Conservation (phyloP, 768 basidiomycete species). For the Cytidiella melzeri region DNA sequence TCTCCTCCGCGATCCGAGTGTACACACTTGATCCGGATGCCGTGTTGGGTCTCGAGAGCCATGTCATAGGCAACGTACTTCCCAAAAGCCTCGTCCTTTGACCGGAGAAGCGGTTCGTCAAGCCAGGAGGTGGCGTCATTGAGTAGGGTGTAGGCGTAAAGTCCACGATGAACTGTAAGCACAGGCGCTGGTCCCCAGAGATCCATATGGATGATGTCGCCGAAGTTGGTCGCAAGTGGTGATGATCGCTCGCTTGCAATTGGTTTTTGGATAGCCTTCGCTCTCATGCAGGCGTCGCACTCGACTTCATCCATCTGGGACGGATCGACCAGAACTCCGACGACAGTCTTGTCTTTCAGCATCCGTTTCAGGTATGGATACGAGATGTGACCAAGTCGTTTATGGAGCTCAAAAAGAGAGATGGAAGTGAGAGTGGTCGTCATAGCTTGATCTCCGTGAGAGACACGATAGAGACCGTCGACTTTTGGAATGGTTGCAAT, state of each 20-base stretch:
- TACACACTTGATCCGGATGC: neutral
- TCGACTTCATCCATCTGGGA: neutral
- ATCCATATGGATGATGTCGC: slow-evolving; percentile 4
- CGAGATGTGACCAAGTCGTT: neutral
- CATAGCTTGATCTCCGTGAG: neutral
- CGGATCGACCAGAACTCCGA: neutral
- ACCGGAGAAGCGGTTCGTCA: too few relatives aligned
- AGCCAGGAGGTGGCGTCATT: too few relatives aligned
- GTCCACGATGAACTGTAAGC: neutral
- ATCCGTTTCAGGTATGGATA: neutral
- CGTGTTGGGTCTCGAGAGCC: too few relatives aligned
- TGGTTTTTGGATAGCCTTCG: neutral
- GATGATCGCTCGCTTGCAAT: neutral
- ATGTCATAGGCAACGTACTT: too few relatives aligned
- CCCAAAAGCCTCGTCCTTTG: too few relatives aligned
- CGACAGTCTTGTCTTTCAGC: neutral
- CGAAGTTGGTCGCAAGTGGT: neutral
- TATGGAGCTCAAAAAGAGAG: neutral
- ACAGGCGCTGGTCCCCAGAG: slow-evolving; percentile 4
- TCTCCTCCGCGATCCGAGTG: neutral
- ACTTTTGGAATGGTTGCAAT: neutral
- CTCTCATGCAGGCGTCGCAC: neutral
- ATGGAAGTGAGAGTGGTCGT: neutral
- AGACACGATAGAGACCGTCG: neutral
- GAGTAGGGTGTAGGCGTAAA: slow-evolving; percentile 1